phyloP scores from a whole-genome alignment of 2,329 filamentous ascomycete genomes.

The Neonectria neomacrospora region DNA sequence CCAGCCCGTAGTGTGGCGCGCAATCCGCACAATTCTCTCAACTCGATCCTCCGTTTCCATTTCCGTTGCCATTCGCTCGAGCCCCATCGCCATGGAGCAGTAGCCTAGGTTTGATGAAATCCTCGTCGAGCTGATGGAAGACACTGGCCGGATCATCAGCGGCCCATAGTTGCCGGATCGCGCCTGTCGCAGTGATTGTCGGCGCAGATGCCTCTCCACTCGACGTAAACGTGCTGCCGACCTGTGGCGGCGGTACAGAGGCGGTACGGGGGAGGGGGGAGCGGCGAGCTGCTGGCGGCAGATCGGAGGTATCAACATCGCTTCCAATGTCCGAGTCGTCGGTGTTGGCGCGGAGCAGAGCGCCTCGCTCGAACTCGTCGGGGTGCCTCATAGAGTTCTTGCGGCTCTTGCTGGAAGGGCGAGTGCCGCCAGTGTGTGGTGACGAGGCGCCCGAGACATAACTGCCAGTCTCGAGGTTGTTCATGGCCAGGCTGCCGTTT shows the following conservation, averaged over 20 bases:
- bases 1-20: conserved; percentile 1
- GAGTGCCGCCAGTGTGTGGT: conserved; percentile 54
- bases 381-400: conserved; percentile 59
- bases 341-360: conserved; percentile 62
- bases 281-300: conserved; percentile 68
- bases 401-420: conserved; percentile 62
- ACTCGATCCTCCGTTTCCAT: conserved; percentile 41
- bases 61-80: conserved; percentile 43
- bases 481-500: conserved; percentile 69
- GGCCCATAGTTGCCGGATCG: conserved; percentile 83
- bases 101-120: conserved; percentile 92
- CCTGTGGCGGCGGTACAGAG: conserved; percentile 40
- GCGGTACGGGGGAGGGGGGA: conserved; percentile 50
- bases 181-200: conserved; percentile 76
- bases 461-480: conserved; percentile 60
- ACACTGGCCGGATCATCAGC: conserved; percentile 89
- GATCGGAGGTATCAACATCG: conserved; percentile 74
- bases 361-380: conserved; percentile 65
- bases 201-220: conserved; percentile 47
- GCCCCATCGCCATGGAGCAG: conserved; percentile 75
- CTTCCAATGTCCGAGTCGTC: conserved; percentile 70
- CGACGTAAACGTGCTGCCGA: conserved; percentile 46
- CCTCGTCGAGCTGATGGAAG: conserved; percentile 93
- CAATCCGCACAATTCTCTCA: conserved; percentile 24
- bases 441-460: conserved; percentile 67